Conservation (phyloP, 495 filamentous ascomycete genomes). For the Penicillium goetzii region DNA sequence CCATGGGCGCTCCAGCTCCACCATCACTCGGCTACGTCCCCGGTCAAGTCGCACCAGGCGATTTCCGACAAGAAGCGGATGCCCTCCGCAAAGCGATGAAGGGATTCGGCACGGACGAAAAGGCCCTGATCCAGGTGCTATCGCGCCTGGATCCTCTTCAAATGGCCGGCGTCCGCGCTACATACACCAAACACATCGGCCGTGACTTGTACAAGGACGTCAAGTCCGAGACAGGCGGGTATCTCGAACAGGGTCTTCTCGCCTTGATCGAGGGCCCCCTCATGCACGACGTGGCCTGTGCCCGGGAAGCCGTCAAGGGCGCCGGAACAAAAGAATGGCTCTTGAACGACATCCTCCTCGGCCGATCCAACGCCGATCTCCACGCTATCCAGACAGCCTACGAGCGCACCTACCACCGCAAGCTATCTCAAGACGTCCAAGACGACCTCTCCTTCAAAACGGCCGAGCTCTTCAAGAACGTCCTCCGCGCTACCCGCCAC, state of each 20-base stretch:
- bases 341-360: constrained; percentile 83
- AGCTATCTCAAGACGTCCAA: constrained; percentile 69
- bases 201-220: constrained; percentile 75
- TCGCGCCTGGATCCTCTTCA: constrained; percentile 71
- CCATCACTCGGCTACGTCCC: constrained; percentile 67
- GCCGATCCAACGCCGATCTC: constrained; percentile 82
- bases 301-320: constrained; percentile 71
- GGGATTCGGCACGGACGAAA: constrained; percentile 87
- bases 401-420: constrained; percentile 59
- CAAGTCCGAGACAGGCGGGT: constrained; percentile 71
- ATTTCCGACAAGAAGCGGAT: constrained; percentile 67
- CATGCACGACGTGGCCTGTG: constrained; percentile 65
- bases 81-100: constrained; percentile 82
- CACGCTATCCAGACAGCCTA: constrained; percentile 79
- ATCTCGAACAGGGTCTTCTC: constrained; percentile 71
- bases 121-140: constrained; percentile 67
- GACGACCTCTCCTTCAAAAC: constrained; percentile 86
- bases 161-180: constrained; percentile 66
- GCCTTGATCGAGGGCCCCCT: constrained; percentile 78
- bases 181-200: constrained; percentile 62
- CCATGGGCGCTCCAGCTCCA: constrained; percentile 46
- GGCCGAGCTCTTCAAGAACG: constrained; percentile 74
- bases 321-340: constrained; percentile 83
- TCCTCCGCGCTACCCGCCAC: constrained; percentile 68
- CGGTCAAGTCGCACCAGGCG: constrained; percentile 63